Evolutionary conservation across 441 rosid species (phyloP).

Genomic region (Brassica hybrid): DNA sequence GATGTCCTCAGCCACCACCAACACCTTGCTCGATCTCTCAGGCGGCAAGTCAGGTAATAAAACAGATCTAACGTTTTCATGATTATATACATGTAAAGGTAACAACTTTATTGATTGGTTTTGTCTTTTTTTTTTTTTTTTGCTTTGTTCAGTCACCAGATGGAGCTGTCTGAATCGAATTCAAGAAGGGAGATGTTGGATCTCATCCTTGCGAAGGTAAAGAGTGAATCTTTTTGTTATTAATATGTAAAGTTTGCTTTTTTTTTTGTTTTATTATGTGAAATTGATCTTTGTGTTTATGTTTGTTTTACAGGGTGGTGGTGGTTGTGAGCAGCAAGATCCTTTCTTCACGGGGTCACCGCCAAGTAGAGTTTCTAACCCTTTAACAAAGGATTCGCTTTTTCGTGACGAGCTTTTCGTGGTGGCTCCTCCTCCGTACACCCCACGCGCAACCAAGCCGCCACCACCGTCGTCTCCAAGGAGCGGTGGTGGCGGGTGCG

Average conservation of each 20-base stretch:
- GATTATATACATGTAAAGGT: not conserved
- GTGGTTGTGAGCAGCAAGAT: constrained; percentile 50
- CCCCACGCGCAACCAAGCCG: constrained; percentile 49
- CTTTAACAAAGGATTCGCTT: constrained; percentile 81
- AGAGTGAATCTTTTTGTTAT: not conserved
- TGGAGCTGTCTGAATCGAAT: constrained; percentile 53
- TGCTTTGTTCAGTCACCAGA: constrained; percentile 65
- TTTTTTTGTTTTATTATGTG: not conserved
- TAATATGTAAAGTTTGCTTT: not conserved
- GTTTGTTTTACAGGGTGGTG: constrained; percentile 52
- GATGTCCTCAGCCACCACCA: constrained; percentile 50
- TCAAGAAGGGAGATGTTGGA: constrained; percentile 69
- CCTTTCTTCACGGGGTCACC: constrained; percentile 88
- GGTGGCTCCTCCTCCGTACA: constrained; percentile 39
- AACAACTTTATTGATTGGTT: not conserved
- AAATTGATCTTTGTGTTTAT: constrained; percentile 5
- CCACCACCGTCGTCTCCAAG: constrained; percentile 44
- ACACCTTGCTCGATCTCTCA: constrained; percentile 58
- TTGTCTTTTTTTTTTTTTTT: not conserved
- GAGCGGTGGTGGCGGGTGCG: constrained; percentile 62
- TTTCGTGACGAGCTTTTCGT: constrained; percentile 65
- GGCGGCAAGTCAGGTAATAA: constrained; percentile 69
- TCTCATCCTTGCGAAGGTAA: constrained; percentile 73
- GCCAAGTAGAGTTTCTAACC: constrained; percentile 98
- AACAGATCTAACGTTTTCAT: constrained; percentile 13